These are phyloP conservation scores for Penicilliopsis zonata DNA, from an alignment of 495 filamentous ascomycete genomes.

Conservation along the genomic window DNA sequence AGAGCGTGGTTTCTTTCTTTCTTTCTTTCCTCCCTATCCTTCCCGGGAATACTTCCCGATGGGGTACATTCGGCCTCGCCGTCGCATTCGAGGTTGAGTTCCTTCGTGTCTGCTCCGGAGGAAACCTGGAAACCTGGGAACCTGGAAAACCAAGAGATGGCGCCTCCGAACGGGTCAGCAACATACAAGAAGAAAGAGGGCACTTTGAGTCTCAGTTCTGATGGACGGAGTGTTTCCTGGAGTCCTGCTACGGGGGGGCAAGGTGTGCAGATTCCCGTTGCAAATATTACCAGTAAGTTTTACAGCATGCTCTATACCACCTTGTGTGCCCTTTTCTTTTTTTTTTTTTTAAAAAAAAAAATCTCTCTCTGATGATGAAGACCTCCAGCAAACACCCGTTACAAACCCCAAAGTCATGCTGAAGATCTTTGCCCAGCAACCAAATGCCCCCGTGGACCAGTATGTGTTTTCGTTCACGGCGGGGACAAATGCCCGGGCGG, in stretches of 20 bases:
- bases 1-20: too few species aligned
- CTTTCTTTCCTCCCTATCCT: too few species aligned
- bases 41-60: too few species aligned
- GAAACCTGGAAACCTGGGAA: too few species aligned
- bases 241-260: slow-evolving; percentile 45
- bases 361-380: too few species aligned
- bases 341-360: too few species aligned
- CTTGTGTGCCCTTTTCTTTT: neutral
- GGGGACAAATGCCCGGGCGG: slow-evolving; percentile 55
- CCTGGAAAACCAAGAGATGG: too few species aligned
- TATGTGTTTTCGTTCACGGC: slow-evolving; percentile 86
- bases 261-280: slow-evolving; percentile 60
- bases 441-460: slow-evolving; percentile 44
- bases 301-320: slow-evolving; percentile 1
- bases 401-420: slow-evolving; percentile 77
- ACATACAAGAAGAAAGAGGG: slow-evolving; percentile 97
- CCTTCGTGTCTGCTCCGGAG: too few species aligned
- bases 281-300: slow-evolving; percentile 64
- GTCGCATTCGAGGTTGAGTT: too few species aligned
- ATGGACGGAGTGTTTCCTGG: slow-evolving; percentile 67
- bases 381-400: slow-evolving; percentile 87
- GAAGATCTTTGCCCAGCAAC: slow-evolving; percentile 64
- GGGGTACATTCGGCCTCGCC: too few species aligned
- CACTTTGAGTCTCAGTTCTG: slow-evolving; percentile 56
- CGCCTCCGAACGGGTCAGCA: slow-evolving; percentile 56